Percentiles rank a stretch among this genome's conserved stretches.
These are phyloP conservation scores for Nicotiana tabacum DNA, from an alignment of 257 asterid genomes.

Conservation along the genomic window DNA sequence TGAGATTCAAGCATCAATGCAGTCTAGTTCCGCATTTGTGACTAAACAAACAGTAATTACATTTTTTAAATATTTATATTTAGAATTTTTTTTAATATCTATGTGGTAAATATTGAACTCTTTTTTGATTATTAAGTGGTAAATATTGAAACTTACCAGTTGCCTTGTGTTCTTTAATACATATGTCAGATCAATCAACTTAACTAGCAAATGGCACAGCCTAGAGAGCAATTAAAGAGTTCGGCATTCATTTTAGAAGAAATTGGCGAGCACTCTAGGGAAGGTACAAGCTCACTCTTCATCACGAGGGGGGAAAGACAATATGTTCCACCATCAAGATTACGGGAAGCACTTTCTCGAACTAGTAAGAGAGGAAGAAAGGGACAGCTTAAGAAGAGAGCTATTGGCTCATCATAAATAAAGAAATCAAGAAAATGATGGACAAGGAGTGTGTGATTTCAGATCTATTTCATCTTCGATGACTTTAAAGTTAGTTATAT, in stretches of 20 bases:
- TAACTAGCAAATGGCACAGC: neutral
- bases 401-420: neutral
- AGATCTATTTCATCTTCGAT: neutral
- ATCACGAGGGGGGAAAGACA: neutral
- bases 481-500: neutral
- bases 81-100: neutral
- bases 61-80: neutral
- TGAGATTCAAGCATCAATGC: neutral
- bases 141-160: neutral
- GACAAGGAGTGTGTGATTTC: neutral
- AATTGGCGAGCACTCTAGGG: neutral
- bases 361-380: neutral
- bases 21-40: neutral
- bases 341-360: neutral
- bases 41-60: neutral
- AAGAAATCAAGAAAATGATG: neutral
- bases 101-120: neutral
- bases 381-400: neutral
- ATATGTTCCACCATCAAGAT: neutral
- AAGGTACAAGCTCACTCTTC: neutral
- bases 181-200: neutral
- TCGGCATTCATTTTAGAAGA: neutral
- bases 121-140: too few relatives aligned
- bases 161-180: neutral
- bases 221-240: neutral